Evolutionary conservation across 495 filamentous ascomycete genomes (phyloP).

Genomic region (Xylaria bambusicola): DNA sequence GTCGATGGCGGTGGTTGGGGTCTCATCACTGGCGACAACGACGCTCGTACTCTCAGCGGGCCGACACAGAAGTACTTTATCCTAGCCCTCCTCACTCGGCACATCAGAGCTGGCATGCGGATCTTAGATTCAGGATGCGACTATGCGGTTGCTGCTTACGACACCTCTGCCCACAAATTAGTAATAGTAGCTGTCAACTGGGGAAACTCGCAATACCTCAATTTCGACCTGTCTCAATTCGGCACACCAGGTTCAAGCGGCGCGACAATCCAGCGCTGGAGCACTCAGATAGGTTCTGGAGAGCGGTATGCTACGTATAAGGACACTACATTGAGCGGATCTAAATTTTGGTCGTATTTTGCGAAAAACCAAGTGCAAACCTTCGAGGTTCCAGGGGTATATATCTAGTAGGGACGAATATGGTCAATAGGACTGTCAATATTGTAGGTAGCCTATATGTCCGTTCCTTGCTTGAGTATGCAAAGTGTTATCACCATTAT

Average conservation of each 20-base stretch:
- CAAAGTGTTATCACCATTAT: too few species aligned
- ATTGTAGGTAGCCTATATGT: too few species aligned
- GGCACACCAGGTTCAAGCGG: constrained; percentile 28
- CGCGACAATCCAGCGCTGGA: constrained; percentile 36
- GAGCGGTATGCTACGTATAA: constrained; percentile 32
- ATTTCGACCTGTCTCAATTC: constrained; percentile 39
- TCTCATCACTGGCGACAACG: constrained; percentile 36
- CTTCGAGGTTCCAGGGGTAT: constrained; percentile 31
- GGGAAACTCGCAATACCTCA: constrained; percentile 37
- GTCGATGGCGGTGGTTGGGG: constrained; percentile 41
- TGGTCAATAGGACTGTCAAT: too few species aligned
- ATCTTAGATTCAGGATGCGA: constrained; percentile 38
- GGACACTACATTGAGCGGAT: constrained; percentile 9
- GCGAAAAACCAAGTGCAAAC: constrained; percentile 32
- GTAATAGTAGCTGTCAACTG: constrained; percentile 43
- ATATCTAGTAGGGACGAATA: constrained; percentile 6
- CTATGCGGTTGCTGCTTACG: constrained; percentile 39
- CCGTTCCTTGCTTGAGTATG: too few species aligned
- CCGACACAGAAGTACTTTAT: constrained; percentile 41
- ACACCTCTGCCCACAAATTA: constrained; percentile 30
- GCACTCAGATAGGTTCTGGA: constrained; percentile 34
- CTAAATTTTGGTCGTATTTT: constrained; percentile 34
- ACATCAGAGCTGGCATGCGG: constrained; percentile 38
- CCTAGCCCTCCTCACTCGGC: constrained; percentile 39
- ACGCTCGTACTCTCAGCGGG: constrained; percentile 23